Conservation (phyloP, 2,329 filamentous ascomycete genomes). For the Apiospora saccharicola region DNA sequence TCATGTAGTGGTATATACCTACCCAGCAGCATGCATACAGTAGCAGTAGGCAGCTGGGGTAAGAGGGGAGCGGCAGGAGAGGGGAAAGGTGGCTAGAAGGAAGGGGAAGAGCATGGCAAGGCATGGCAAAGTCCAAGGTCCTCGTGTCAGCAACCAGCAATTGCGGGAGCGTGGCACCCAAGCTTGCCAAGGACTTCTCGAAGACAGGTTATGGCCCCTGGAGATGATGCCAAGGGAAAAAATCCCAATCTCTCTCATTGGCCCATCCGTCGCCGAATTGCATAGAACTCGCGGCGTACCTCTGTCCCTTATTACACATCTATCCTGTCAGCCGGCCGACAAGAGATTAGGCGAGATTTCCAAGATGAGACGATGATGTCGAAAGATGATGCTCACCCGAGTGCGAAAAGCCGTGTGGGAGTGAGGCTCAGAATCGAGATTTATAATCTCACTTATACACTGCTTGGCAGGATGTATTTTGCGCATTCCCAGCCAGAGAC, state of each 20-base stretch:
- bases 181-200: neutral
- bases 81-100: neutral
- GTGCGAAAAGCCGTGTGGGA: neutral
- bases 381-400: neutral
- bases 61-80: neutral
- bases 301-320: neutral
- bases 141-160: neutral
- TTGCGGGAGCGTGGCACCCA: neutral
- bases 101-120: no score
- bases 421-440: neutral
- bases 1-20: neutral
- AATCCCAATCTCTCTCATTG: neutral
- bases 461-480: neutral
- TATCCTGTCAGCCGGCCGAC: neutral
- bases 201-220: neutral
- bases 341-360: neutral
- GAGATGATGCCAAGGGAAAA: neutral
- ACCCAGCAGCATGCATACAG: neutral
- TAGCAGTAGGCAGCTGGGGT: neutral
- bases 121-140: neutral
- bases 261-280: neutral
- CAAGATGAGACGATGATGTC: neutral
- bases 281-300: neutral
- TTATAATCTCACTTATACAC: neutral
- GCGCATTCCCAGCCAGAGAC: neutral